These are phyloP conservation scores for Gossypium bickii DNA, from an alignment of 345 rosid species.

Conservation along the genomic window DNA sequence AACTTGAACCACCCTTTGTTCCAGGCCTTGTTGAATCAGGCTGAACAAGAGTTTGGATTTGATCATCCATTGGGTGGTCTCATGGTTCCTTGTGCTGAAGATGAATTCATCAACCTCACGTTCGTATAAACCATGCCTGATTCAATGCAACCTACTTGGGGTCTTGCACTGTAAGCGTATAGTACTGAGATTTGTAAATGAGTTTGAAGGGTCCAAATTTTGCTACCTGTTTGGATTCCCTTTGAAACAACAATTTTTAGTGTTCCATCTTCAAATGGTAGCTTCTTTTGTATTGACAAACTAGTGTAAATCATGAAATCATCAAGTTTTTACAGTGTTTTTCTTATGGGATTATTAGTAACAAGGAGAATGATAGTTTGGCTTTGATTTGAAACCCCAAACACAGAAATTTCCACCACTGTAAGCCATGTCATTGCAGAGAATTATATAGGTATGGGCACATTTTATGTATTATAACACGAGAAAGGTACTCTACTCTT, in stretches of 20 bases:
- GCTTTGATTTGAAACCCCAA: no score
- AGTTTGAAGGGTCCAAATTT: background rate
- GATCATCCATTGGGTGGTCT: constrained; percentile 51
- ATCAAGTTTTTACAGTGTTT: background rate
- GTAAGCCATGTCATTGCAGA: no score
- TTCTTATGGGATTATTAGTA: no score
- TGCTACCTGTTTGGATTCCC: background rate
- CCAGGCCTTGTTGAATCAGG: constrained; percentile 38
- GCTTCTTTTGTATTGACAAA: no score
- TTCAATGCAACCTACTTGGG: background rate
- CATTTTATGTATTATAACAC: no score
- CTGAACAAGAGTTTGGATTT: constrained; percentile 51
- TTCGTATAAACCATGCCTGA: background rate
- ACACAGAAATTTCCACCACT: no score
- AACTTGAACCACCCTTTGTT: constrained; percentile 40
- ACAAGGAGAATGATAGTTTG: no score
- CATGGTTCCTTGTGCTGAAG: constrained; percentile 52
- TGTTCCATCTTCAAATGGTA: no score
- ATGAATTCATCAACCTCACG: constrained; percentile 34
- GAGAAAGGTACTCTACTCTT: background rate
- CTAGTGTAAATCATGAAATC: no score
- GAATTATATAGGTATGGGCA: no score
- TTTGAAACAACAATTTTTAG: no score
- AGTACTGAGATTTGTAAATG: background rate
- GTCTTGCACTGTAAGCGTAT: background rate